A percentile compares a stretch with the other conserved stretches of the same genome.
These are phyloP conservation scores for Sicyos edulis DNA, from an alignment of 306 rosid genomes.

Conservation along the genomic window DNA sequence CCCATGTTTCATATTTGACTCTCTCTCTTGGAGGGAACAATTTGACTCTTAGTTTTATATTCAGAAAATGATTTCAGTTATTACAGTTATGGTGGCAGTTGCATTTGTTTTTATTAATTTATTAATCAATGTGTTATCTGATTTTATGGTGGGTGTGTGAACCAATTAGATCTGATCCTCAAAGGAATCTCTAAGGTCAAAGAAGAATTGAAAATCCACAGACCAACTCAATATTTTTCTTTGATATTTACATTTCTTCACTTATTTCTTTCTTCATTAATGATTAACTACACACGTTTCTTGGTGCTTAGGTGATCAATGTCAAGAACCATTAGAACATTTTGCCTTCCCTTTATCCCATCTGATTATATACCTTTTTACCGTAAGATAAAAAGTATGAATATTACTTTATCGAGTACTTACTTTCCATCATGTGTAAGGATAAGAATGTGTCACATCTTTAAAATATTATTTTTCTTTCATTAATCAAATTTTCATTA, in stretches of 20 bases:
- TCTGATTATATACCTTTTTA: too few species aligned
- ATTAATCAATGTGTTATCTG: constrained; percentile 1
- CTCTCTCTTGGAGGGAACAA: constrained; percentile 13
- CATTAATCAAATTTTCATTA: too few species aligned
- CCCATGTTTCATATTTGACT: constrained; percentile 20
- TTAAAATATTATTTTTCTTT: too few species aligned
- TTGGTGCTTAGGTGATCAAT: background rate
- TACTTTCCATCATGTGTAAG: too few species aligned
- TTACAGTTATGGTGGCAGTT: constrained; percentile 23
- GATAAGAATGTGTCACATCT: too few species aligned
- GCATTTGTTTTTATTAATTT: constrained; percentile 17
- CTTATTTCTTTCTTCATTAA: background rate
- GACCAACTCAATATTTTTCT: constrained; percentile 2
- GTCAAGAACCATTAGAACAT: background rate
- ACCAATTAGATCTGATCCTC: constrained; percentile 15
- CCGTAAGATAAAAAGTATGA: too few species aligned
- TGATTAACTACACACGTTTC: background rate
- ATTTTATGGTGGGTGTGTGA: constrained; percentile 8
- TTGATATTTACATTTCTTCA: background rate
- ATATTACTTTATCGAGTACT: too few species aligned
- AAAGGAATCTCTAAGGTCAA: constrained; percentile 21
- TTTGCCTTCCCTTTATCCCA: too few species aligned
- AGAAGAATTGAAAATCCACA: constrained; percentile 14
- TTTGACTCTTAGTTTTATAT: constrained; percentile 4
- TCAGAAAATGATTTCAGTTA: constrained; percentile 12